These are phyloP conservation scores for Candida silvatica DNA, from an alignment of 805 yeast species.

Conservation along the genomic window DNA sequence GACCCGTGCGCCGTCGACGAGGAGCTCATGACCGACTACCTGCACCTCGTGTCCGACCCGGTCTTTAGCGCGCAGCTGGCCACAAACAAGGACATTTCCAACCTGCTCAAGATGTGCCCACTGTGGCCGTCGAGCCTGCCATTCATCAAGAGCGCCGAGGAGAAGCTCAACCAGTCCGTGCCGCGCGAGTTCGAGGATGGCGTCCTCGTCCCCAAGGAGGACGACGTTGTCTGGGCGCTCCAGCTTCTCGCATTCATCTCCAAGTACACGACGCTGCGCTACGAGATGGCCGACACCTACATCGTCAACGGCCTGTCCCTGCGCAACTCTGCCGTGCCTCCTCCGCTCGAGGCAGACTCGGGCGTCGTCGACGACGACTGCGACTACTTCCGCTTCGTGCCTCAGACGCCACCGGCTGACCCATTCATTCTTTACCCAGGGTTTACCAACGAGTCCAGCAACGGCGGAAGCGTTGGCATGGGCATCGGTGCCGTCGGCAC, in stretches of 20 bases:
- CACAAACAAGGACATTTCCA: constrained; percentile 20
- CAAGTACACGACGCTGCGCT: constrained; percentile 76
- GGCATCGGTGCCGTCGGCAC: too few species aligned
- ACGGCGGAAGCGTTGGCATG: too few species aligned
- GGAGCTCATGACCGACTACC: constrained; percentile 15
- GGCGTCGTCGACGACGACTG: constrained; percentile 17
- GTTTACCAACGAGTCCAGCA: not conserved
- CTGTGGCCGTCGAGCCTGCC: constrained; percentile 11
- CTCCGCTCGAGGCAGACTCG: constrained; percentile 23
- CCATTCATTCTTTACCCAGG: constrained; percentile 2
- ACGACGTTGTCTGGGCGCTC: constrained; percentile 89
- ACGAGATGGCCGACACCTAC: constrained; percentile 64
- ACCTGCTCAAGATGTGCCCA: constrained; percentile 17
- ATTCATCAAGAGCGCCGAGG: constrained; percentile 13
- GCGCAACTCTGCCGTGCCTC: constrained; percentile 27
- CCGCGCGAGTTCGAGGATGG: constrained; percentile 59
- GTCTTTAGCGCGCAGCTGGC: constrained; percentile 19
- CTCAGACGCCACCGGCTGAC: not conserved
- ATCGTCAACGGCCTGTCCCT: constrained; percentile 63
- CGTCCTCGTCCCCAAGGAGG: constrained; percentile 80
- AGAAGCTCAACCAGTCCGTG: constrained; percentile 17
- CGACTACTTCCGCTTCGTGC: constrained; percentile 11
- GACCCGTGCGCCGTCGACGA: constrained; percentile 14
- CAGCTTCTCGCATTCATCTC: constrained; percentile 90
- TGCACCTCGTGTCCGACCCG: constrained; percentile 16